Evolutionary conservation across 2,329 filamentous ascomycete species (phyloP), one percentile per base, ranked within the genome.

Genomic region (Cladophialophora chaetospira): DNA sequence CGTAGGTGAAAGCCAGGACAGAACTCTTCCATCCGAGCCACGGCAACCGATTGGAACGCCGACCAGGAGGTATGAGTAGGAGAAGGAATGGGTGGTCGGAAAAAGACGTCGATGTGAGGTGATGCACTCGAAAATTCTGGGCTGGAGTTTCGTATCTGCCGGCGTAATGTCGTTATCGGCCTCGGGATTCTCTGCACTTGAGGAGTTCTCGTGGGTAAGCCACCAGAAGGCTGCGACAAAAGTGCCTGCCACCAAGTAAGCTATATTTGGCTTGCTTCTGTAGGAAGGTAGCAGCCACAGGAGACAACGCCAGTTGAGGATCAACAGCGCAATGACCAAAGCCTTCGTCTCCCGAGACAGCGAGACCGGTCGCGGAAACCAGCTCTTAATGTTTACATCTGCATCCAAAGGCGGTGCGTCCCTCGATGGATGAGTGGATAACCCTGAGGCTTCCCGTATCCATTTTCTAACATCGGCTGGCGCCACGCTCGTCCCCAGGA

Each of bases 31-130:
- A n/a, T 76, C 72, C 38, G 73, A 73, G 4, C 84, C 86, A 48
- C 74, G 73, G 70, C 82, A 85, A n/a, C 80, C 80, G 21, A 91
- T 78, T 0, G 87, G 88, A 36, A 88, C 77, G 0, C 88, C 87
- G 23, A 85, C 83, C 43, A 86, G 77, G 1, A 91, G 79, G 68
- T 91, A 90, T 0, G 86, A 85, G 67, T 90, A 89, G 0, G 76
- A 76, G 66, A 92, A 91, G 0, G 79, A 79, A 67, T 91, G 85
- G 57, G 80, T 82, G 66, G 83, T 79, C 0, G 88, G 88, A 55
- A 87, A 85, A n/a, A 87, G 68, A 15, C 88, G 78, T 3, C 80
- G 75, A 68, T 91, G 88, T 2, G 79, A 84, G 11, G 85, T 89
- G 42, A 74, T 77, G 65, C 84, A 84, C 5, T 87, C 86, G 38